Evolutionary conservation across 2,329 filamentous ascomycete species (phyloP).

Genomic region (Calonectria henricotiae): DNA sequence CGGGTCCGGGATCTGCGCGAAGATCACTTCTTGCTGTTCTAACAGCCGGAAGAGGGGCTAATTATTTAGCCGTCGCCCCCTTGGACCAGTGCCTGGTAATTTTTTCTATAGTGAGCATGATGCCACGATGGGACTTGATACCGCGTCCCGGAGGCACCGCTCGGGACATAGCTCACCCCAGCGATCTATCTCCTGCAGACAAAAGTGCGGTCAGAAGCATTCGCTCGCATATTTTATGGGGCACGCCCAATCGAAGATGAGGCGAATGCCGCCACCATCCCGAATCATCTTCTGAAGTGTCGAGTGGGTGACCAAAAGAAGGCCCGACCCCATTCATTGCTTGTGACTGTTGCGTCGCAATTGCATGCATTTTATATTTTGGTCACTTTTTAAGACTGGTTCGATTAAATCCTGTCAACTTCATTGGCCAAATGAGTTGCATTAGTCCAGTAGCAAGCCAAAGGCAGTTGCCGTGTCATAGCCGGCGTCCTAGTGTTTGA

Average conservation of each 20-base stretch:
- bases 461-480: too few species aligned
- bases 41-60: not conserved
- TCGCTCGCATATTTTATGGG: conserved; percentile 2
- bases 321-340: not conserved
- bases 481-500: too few species aligned
- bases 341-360: not conserved
- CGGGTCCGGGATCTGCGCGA: too few species aligned
- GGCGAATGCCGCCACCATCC: too few species aligned
- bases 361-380: not conserved
- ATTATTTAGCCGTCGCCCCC: not conserved
- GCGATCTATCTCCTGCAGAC: not conserved
- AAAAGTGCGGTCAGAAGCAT: not conserved
- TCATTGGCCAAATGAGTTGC: not conserved
- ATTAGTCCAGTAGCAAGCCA: not conserved
- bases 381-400: too few species aligned
- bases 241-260: not conserved
- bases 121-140: not conserved
- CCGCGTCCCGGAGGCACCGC: not conserved
- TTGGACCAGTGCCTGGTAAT: not conserved
- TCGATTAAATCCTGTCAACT: too few species aligned
- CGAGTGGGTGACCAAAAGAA: not conserved
- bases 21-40: too few species aligned
- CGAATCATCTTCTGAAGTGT: not conserved
- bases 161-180: not conserved
- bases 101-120: not conserved